Percentiles rank a stretch among this genome's conserved stretches.
Conservation (phyloP, 805 yeast species). For the Yamadazyma ubonensis region DNA sequence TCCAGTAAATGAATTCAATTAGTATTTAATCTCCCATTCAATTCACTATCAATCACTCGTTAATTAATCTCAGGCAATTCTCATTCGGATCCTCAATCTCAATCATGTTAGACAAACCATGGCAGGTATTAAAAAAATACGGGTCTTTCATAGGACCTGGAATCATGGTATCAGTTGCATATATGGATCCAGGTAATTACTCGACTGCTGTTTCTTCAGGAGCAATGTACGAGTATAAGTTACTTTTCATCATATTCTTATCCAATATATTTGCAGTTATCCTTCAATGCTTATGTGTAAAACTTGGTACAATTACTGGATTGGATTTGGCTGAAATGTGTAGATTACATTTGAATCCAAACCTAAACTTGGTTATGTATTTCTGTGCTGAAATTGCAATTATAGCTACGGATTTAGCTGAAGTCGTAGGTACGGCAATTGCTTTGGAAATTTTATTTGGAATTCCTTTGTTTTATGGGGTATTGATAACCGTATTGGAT, state of each 20-base stretch:
- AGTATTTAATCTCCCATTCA: too few species aligned
- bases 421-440: conserved; percentile 96
- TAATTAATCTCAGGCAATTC: too few species aligned
- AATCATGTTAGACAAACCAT: conserved; percentile 1
- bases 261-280: conserved; percentile 86
- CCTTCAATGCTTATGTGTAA: conserved; percentile 80
- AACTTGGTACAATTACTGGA: conserved; percentile 92
- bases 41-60: too few species aligned
- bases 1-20: too few species aligned
- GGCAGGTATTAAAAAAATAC: conserved; percentile 43
- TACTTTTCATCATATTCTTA: conserved; percentile 73
- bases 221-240: conserved; percentile 77
- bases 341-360: conserved; percentile 65
- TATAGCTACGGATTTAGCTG: conserved; percentile 94
- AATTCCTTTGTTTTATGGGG: conserved; percentile 81
- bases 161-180: conserved; percentile 89
- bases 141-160: conserved; percentile 88
- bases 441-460: conserved; percentile 80
- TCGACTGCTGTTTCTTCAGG: conserved; percentile 94
- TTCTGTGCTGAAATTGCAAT: conserved; percentile 85
- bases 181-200: conserved; percentile 97
- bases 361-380: conserved; percentile 62
- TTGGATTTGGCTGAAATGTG: conserved; percentile 87
- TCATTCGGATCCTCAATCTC: too few species aligned
- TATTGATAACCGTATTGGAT: conserved; percentile 79